Evolutionary conservation across 768 basidiomycete species (phyloP).

Genomic region (Serendipita sp.): DNA sequence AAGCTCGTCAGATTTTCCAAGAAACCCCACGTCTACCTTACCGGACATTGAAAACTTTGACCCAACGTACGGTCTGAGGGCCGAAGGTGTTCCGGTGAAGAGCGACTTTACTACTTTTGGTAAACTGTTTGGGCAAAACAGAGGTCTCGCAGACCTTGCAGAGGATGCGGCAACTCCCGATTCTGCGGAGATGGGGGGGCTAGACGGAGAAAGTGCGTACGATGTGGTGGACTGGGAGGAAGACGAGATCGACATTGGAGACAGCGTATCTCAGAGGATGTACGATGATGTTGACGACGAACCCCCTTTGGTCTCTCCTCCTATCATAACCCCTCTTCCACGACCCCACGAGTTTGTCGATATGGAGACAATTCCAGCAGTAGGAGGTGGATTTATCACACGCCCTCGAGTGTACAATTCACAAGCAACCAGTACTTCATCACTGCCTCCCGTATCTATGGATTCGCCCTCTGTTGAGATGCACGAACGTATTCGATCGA

Average conservation of each 20-base stretch:
- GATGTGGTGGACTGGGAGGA: constrained; percentile 1
- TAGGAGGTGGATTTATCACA: constrained; percentile 77
- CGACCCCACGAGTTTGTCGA: constrained; percentile 32
- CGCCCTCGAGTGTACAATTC: constrained; percentile 76
- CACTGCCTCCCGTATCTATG: background rate
- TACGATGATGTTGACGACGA: constrained; percentile 49
- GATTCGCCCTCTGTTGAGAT: no score
- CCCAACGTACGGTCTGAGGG: constrained; percentile 89
- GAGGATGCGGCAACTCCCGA: constrained; percentile 37
- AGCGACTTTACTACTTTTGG: constrained; percentile 68
- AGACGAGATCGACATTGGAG: constrained; percentile 31
- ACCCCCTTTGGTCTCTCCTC: constrained; percentile 20
- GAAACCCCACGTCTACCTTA: constrained; percentile 22
- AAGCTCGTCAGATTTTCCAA: background rate
- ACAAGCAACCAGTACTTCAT: constrained; percentile 53
- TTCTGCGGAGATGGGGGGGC: constrained; percentile 29
- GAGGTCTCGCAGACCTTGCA: constrained; percentile 42
- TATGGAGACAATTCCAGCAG: constrained; percentile 80
- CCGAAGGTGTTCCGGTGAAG: constrained; percentile 77
- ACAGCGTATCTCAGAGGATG: constrained; percentile 14
- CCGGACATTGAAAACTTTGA: constrained; percentile 78
- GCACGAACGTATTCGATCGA: no score
- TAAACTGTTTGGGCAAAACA: constrained; percentile 33
- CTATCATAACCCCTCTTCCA: constrained; percentile 19
- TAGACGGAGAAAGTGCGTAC: constrained; percentile 9